Evolutionary conservation across 139 green algal genomes (phyloP).

Genomic region (Auxenochlorella protothecoides): DNA sequence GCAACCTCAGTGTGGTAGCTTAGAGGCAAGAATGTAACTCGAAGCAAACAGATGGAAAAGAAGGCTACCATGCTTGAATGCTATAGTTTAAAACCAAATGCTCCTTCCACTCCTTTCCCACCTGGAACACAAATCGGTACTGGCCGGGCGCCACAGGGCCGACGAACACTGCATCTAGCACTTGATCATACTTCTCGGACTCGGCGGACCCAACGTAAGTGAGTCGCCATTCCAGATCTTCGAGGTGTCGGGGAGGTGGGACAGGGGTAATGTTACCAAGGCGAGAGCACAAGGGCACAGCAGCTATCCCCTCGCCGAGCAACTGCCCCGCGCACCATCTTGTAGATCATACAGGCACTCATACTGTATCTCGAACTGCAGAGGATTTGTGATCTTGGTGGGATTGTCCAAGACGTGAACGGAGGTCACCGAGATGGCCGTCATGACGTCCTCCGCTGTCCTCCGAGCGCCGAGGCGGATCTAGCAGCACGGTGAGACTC

Average conservation of each 20-base stretch:
- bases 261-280: background rate
- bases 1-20: no score
- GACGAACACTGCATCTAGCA: slow-evolving; percentile 84
- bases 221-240: slow-evolving; percentile 94
- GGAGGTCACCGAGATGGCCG: slow-evolving; percentile 68
- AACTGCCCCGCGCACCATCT: slow-evolving; percentile 39
- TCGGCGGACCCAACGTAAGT: slow-evolving; percentile 94
- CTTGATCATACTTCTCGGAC: slow-evolving; percentile 84
- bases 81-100: no score
- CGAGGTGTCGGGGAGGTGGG: background rate
- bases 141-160: slow-evolving; percentile 77
- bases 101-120: background rate
- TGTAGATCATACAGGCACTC: slow-evolving; percentile 71
- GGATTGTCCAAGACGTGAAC: slow-evolving; percentile 87
- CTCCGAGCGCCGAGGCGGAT: background rate
- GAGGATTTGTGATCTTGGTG: slow-evolving; percentile 54
- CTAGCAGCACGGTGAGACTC: background rate
- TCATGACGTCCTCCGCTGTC: slow-evolving; percentile 45
- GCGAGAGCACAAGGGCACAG: background rate
- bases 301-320: background rate
- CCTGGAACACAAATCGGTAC: slow-evolving; percentile 85
- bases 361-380: slow-evolving; percentile 95
- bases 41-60: no score
- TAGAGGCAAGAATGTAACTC: no score
- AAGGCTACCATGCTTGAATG: no score